Base-by-base conservation (phyloP, 331 rosid genomes). In the Rosa hybrid region DNA sequence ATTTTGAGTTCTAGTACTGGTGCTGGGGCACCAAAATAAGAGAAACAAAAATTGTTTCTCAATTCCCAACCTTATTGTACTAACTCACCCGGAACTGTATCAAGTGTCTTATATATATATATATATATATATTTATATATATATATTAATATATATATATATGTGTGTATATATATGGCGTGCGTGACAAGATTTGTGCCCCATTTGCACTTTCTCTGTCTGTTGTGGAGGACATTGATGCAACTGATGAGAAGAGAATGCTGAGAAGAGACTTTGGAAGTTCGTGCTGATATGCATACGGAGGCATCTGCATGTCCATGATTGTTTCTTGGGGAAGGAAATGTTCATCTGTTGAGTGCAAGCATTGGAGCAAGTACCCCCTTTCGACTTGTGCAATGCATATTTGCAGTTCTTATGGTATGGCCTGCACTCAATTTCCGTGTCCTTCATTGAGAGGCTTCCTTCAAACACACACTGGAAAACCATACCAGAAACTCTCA, bases 321-420 rank as follows among this genome's bases (percentile, higher is more conserved):
- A 34, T 34, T 34, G 38, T 34, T 34, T 34, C 38, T 34, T 34
- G 38, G 38, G 38, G 38, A 34, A 34, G 3, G 38, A 34, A 34
- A 34, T 34, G 38, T 34, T 34, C 38, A 3, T 34, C 3, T 34
- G 3, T 34, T 34, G 38, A 34, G 38, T 34, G 2, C 38, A 34
- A 34, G 38, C 38, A 34, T 34, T 68, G 72, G 71, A 56, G 72
- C 78, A 72, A 73, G 42, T n/a, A 39, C 45, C 74, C 74, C 45
- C 78, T 51, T 84, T 81, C 44, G 64, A 76, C 39, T 76, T 83
- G 75, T 87, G 89, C 60, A 88, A 77, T 41, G 85, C 85, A 62
- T 92, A 90, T 11, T 88, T 84, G 77, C 94, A 90, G 60, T 89
- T 85, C 38, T 81, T 84, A 63, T 90, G 92, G 84, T 88, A 88